phyloP scores from a whole-genome alignment of 495 filamentous ascomycete genomes.

The Rusavskia elegans region DNA sequence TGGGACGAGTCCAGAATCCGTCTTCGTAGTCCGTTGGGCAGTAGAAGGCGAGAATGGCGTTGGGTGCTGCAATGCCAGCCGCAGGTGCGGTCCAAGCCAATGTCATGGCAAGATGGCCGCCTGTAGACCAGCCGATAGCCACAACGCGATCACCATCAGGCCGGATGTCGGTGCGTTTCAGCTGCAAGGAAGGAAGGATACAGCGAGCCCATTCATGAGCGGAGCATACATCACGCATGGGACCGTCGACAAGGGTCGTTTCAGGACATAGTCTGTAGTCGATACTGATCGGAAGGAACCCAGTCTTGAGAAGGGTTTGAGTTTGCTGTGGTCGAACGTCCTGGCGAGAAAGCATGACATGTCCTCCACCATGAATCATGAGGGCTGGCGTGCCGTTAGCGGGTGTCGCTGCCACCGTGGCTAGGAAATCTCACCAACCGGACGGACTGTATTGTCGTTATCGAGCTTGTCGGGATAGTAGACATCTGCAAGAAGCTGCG shows the following conservation, averaged over 20 bases:
- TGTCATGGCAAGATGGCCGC: conserved; percentile 36
- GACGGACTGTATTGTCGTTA: background rate
- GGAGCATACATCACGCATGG: conserved; percentile 30
- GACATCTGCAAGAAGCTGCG: conserved; percentile 26
- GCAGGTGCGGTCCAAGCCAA: conserved; percentile 7
- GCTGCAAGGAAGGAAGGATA: conserved; percentile 20
- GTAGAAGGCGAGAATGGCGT: conserved; percentile 37
- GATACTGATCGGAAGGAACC: conserved; percentile 35
- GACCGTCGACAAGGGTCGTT: conserved; percentile 26
- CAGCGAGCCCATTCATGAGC: conserved; percentile 18
- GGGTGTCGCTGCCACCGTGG: no score
- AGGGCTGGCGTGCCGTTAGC: conserved; percentile 22
- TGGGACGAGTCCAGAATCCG: conserved; percentile 10
- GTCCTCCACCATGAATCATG: conserved; percentile 42
- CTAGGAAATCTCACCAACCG: background rate
- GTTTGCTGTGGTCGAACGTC: conserved; percentile 30
- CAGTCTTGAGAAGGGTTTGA: conserved; percentile 18
- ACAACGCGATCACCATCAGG: conserved; percentile 25
- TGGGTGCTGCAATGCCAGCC: background rate
- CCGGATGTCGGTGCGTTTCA: conserved; percentile 13
- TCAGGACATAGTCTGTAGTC: conserved; percentile 46
- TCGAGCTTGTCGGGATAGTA: conserved; percentile 21
- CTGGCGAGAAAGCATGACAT: conserved; percentile 29
- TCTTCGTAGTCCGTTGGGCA: conserved; percentile 27
- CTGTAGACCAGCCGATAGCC: conserved; percentile 33